Evolutionary conservation across 371 early-diverging fungal genomes (phyloP).

Genomic region (Syncephalastrum monosporum): DNA sequence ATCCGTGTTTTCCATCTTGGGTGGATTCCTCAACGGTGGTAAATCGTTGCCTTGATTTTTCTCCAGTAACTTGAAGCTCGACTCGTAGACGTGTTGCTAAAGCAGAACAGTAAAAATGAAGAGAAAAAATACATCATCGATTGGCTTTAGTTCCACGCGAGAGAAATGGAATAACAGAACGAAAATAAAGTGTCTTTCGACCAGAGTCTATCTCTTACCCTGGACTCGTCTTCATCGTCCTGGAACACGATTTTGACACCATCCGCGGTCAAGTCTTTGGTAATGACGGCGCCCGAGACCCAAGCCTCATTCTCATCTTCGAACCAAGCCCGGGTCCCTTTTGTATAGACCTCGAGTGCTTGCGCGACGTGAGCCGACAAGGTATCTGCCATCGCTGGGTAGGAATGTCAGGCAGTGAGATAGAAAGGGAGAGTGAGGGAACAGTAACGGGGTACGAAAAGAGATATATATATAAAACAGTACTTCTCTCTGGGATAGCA

Average conservation of each 20-base stretch:
- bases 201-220: not conserved
- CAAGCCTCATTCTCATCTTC: conserved; percentile 86
- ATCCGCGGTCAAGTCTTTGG: conserved; percentile 56
- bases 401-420: too few species aligned
- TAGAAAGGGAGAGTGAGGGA: too few species aligned
- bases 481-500: too few species aligned
- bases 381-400: too few species aligned
- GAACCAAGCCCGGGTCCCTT: conserved; percentile 88
- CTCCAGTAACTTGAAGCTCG: conserved; percentile 66
- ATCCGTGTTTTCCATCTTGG: conserved; percentile 84
- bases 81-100: conserved; percentile 74
- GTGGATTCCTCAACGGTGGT: conserved; percentile 91
- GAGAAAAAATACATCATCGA: not conserved
- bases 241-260: conserved; percentile 63
- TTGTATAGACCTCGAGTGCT: conserved; percentile 61
- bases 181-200: not conserved
- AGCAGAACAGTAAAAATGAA: not conserved
- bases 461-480: too few species aligned
- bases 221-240: conserved; percentile 56
- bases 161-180: conserved; percentile 1
- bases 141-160: conserved; percentile 3
- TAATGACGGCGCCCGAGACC: conserved; percentile 68
- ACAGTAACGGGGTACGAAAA: too few species aligned
- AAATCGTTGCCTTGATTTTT: conserved; percentile 66
- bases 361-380: conserved; percentile 15